A percentile compares a stretch with the other conserved stretches of the same genome.
phyloP scores from a whole-genome alignment of 331 rosid species.

The Spiraea crenata region DNA sequence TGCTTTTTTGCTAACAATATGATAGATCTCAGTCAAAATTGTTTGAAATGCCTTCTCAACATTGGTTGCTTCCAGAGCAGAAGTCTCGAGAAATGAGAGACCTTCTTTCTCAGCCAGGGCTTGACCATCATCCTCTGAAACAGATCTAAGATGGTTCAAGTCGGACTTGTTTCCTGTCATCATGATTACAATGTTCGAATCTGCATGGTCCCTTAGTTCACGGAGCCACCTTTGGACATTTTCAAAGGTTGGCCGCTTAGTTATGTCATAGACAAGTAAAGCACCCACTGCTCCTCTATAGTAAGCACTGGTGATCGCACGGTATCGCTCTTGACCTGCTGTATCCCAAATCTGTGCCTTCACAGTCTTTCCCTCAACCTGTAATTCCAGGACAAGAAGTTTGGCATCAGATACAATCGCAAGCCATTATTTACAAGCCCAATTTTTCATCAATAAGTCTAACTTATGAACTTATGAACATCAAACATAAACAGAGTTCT shows the following conservation, averaged over 20 bases:
- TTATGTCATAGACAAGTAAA: slow-evolving; percentile 88
- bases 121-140: slow-evolving; percentile 85
- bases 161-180: slow-evolving; percentile 98
- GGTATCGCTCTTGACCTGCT: slow-evolving; percentile 99
- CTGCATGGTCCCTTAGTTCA: slow-evolving; percentile 97
- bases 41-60: slow-evolving; percentile 98
- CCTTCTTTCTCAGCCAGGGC: slow-evolving; percentile 94
- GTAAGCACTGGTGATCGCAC: slow-evolving; percentile 98
- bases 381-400: slow-evolving; percentile 9
- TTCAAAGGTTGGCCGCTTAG: slow-evolving; percentile 94
- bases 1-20: slow-evolving; percentile 96
- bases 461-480: neutral
- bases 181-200: slow-evolving; percentile 94
- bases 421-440: slow-evolving; percentile 3
- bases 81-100: slow-evolving; percentile 95
- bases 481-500: neutral
- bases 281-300: slow-evolving; percentile 99
- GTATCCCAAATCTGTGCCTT: slow-evolving; percentile 99
- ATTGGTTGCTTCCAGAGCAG: slow-evolving; percentile 92
- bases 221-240: slow-evolving; percentile 97
- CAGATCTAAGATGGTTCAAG: slow-evolving; percentile 81
- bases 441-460: neutral
- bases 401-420: neutral
- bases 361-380: slow-evolving; percentile 98
- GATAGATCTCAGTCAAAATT: slow-evolving; percentile 88